These are phyloP conservation scores for Solioccasus polychromus DNA, from an alignment of 768 basidiomycete genomes.

Conservation along the genomic window DNA sequence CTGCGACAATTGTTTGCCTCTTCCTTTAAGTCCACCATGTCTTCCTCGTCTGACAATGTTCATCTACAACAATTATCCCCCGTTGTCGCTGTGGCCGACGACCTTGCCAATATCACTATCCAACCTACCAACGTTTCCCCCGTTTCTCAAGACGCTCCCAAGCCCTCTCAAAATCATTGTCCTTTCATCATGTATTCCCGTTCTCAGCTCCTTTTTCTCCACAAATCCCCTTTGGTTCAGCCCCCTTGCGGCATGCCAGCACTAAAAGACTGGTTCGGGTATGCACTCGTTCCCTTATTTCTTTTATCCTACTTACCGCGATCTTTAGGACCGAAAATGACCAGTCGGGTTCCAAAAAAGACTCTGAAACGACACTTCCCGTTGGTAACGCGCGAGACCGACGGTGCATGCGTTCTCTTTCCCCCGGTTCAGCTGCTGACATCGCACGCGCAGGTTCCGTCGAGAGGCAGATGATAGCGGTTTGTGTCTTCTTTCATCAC, in stretches of 20 bases:
- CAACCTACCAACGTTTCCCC: constrained; percentile 14
- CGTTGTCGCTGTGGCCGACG: constrained; percentile 30
- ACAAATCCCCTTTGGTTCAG: constrained; percentile 72
- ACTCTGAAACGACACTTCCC: constrained; percentile 53
- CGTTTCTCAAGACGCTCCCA: constrained; percentile 8
- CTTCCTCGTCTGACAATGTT: constrained; percentile 26
- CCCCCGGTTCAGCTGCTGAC: constrained; percentile 7
- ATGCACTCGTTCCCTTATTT: constrained; percentile 11
- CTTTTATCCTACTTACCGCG: constrained; percentile 20
- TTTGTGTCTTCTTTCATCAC: constrained; percentile 29
- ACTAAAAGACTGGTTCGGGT: constrained; percentile 88
- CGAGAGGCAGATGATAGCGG: constrained; percentile 76
- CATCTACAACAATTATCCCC: constrained; percentile 11
- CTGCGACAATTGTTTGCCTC: background rate
- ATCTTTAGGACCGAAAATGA: constrained; percentile 46
- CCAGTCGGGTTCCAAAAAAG: constrained; percentile 48
- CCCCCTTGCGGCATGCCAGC: constrained; percentile 75
- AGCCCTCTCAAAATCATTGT: constrained; percentile 25
- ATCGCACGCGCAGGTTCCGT: constrained; percentile 52
- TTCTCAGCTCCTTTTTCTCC: constrained; percentile 61
- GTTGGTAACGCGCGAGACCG: constrained; percentile 59
- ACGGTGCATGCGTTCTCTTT: constrained; percentile 43
- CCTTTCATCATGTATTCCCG: constrained; percentile 69
- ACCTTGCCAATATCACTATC: constrained; percentile 33
- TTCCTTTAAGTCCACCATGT: constrained; percentile 31